Evolutionary conservation across 2,329 filamentous ascomycete species (phyloP).

Genomic region (Penicillium brevicompactum): DNA sequence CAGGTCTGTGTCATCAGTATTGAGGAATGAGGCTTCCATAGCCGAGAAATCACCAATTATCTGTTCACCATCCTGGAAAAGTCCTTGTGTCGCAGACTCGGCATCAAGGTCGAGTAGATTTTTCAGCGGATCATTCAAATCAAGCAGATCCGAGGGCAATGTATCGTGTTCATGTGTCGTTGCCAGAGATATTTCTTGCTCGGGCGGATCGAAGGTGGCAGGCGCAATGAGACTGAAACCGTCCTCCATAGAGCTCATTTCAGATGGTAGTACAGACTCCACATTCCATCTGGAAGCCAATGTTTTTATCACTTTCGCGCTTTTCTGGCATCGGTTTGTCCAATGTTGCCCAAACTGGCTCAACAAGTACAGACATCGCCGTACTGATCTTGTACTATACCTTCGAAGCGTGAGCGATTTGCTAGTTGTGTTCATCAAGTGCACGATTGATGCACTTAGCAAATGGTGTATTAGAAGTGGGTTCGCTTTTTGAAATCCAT

Average conservation of each 20-base stretch:
- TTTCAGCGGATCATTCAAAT: neutral
- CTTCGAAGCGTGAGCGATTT: neutral
- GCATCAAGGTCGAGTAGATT: neutral
- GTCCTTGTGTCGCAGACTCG: neutral
- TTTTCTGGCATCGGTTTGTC: neutral
- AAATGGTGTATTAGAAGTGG: slow-evolving; percentile 10
- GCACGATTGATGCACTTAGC: slow-evolving; percentile 8
- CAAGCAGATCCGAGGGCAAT: neutral
- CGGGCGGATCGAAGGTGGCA: neutral
- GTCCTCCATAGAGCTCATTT: neutral
- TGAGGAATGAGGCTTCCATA: neutral
- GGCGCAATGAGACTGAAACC: neutral
- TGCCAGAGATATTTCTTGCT: neutral
- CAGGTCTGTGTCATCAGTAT: neutral
- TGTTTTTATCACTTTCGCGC: neutral
- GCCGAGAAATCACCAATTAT: neutral
- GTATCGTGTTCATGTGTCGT: neutral
- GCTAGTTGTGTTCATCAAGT: slow-evolving; percentile 8
- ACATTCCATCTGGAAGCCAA: neutral
- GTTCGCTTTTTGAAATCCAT: slow-evolving; percentile 6
- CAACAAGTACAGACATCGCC: slow-evolving; percentile 1
- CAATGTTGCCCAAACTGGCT: neutral
- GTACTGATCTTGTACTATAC: slow-evolving; percentile 4
- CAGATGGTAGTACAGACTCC: neutral
- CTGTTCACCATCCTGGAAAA: neutral